Percentiles rank a stretch among this genome's conserved stretches.
Evolutionary conservation across 352 stramenopile species (phyloP).

Genomic region (Peronospora destructor): DNA sequence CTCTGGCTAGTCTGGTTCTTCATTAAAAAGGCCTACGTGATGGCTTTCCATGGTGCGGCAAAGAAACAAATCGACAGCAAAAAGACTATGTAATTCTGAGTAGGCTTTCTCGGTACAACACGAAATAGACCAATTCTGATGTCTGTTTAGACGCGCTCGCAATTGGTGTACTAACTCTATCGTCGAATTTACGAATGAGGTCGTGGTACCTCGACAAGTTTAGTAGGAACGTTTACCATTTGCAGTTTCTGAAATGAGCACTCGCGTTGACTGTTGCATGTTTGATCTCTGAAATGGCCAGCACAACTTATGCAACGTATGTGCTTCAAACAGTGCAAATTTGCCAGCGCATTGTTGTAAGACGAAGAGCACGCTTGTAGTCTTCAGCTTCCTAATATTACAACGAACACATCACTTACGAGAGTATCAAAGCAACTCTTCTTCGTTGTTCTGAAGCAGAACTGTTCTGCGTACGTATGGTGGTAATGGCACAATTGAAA

Average conservation of each 20-base stretch:
- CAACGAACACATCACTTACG: background rate
- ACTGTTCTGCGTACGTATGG: background rate
- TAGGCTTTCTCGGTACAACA: constrained; percentile 4
- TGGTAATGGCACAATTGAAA: background rate
- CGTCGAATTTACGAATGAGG: constrained; percentile 45
- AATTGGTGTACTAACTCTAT: constrained; percentile 29
- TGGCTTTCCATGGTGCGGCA: constrained; percentile 3
- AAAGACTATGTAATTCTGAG: constrained; percentile 25
- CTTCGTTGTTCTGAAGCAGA: background rate
- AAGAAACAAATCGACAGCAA: constrained; percentile 15
- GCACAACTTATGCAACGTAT: constrained; percentile 57
- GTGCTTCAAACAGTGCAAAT: constrained; percentile 39
- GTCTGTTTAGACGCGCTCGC: background rate
- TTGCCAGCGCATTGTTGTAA: constrained; percentile 32
- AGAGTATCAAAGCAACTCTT: constrained; percentile 2
- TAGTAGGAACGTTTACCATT: no score
- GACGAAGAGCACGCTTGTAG: constrained; percentile 47
- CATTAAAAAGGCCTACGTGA: constrained; percentile 30
- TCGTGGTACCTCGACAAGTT: constrained; percentile 38
- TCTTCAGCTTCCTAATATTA: constrained; percentile 66
- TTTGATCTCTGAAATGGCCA: constrained; percentile 63
- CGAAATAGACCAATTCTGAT: constrained; percentile 28
- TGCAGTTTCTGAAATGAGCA: no score
- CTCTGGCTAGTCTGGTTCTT: constrained; percentile 64
- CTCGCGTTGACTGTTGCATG: constrained; percentile 53